Conservation (phyloP, 495 filamentous ascomycete genomes). For the Lasiosphaeria miniovina region DNA sequence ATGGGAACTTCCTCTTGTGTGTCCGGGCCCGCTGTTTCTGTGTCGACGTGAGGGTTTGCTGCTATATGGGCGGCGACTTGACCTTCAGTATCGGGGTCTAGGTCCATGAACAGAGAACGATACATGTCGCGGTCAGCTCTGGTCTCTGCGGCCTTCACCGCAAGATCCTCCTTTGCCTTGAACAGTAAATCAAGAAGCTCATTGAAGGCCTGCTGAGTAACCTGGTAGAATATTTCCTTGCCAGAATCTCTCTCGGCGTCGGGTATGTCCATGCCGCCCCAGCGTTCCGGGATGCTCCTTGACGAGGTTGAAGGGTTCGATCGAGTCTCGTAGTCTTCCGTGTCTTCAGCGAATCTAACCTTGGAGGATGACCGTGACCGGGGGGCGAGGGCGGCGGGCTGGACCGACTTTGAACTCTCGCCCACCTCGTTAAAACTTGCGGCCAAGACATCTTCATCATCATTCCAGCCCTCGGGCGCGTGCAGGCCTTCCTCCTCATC, state of each 20-base stretch:
- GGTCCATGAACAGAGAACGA: slow-evolving; percentile 43
- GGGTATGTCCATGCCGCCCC: slow-evolving; percentile 79
- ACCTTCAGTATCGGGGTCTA: slow-evolving; percentile 45
- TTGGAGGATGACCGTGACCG: slow-evolving; percentile 83
- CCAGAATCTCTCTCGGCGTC: slow-evolving; percentile 78
- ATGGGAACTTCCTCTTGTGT: too few species aligned
- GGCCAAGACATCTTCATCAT: slow-evolving; percentile 56
- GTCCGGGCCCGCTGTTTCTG: neutral
- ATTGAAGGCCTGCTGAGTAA: slow-evolving; percentile 86
- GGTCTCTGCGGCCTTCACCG: slow-evolving; percentile 64
- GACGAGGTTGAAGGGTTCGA: slow-evolving; percentile 81
- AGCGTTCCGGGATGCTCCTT: slow-evolving; percentile 74
- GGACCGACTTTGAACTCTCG: slow-evolving; percentile 40
- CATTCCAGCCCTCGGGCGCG: slow-evolving; percentile 61
- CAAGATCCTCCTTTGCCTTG: slow-evolving; percentile 70
- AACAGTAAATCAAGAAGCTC: slow-evolving; percentile 87
- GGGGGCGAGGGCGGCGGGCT: slow-evolving; percentile 51
- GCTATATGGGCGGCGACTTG: slow-evolving; percentile 14
- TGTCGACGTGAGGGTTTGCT: slow-evolving; percentile 9
- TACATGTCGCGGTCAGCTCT: slow-evolving; percentile 58
- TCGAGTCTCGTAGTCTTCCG: slow-evolving; percentile 66
- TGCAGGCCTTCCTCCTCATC: slow-evolving; percentile 74
- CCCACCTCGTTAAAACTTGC: slow-evolving; percentile 34
- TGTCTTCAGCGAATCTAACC: slow-evolving; percentile 77
- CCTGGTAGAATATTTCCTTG: slow-evolving; percentile 85